phyloP scores from a whole-genome alignment of 1,284 basidiomycete genomes.

The Tylopilus sp. region DNA sequence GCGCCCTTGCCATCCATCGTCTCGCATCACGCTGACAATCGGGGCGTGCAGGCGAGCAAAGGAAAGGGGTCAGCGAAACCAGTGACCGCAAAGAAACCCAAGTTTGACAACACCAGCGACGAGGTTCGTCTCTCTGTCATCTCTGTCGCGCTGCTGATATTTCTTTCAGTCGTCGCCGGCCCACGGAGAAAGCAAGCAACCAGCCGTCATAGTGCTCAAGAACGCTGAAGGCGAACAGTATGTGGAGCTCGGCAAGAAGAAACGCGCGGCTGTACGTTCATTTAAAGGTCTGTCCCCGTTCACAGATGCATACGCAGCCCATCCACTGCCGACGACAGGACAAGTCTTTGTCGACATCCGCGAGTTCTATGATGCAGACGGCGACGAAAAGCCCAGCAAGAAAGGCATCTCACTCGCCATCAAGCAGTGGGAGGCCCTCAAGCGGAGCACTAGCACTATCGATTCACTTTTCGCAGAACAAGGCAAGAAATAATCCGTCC shows the following conservation, averaged over 20 bases:
- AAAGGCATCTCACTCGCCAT: conserved; percentile 72
- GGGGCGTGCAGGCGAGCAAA: conserved; percentile 1
- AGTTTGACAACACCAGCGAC: conserved; percentile 10
- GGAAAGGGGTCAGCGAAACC: conserved; percentile 10
- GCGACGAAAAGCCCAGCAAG: conserved; percentile 73
- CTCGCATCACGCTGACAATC: neutral
- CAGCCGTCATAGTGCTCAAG: conserved; percentile 15
- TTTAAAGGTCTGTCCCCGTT: conserved; percentile 57
- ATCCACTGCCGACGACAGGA: conserved; percentile 33
- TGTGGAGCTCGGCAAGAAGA: conserved; percentile 67
- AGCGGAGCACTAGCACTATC: conserved; percentile 42
- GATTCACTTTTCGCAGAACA: conserved; percentile 50
- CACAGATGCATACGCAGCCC: neutral
- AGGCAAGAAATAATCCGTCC: conserved; percentile 32
- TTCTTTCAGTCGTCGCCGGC: conserved; percentile 14
- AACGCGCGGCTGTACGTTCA: conserved; percentile 60
- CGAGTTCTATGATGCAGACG: conserved; percentile 60
- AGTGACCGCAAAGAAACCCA: conserved; percentile 33
- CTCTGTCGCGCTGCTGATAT: conserved; percentile 3
- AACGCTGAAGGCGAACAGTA: conserved; percentile 57
- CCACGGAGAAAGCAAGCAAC: conserved; percentile 2
- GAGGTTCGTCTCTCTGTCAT: conserved; percentile 10
- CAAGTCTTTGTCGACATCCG: conserved; percentile 69
- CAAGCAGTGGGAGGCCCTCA: conserved; percentile 71
- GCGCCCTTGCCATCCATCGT: neutral